These are phyloP conservation scores for Mycosphaerella arachidis DNA, from an alignment of 2,329 filamentous ascomycete genomes.

Conservation along the genomic window DNA sequence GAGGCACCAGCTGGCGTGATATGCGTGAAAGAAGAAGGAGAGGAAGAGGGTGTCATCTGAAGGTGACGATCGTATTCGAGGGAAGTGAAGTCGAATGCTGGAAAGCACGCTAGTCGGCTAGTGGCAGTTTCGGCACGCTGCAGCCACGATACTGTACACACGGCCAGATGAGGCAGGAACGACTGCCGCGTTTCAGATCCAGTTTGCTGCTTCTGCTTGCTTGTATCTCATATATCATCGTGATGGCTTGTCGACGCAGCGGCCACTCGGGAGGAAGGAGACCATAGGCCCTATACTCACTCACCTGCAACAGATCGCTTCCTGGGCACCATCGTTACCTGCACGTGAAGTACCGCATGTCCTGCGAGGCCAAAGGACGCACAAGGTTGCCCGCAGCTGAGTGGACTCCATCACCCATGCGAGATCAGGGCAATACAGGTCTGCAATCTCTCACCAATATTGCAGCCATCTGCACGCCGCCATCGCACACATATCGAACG, in stretches of 20 bases:
- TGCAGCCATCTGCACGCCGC: background rate
- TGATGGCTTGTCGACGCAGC: background rate
- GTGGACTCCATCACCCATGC: slow-evolving; percentile 7
- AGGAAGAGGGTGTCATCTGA: slow-evolving; percentile 12
- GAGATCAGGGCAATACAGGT: slow-evolving; percentile 5
- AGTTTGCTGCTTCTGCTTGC: background rate
- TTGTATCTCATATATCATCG: background rate
- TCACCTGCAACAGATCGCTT: background rate
- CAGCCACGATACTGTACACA: background rate
- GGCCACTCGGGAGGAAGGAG: background rate
- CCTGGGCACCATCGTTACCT: background rate
- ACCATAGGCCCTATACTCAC: background rate
- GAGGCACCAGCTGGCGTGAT: background rate
- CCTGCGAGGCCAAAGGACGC: slow-evolving; percentile 5
- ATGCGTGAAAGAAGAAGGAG: background rate
- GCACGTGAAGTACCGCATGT: slow-evolving; percentile 1
- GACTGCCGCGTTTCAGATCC: background rate
- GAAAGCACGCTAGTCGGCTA: background rate
- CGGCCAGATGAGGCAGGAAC: slow-evolving; percentile 5
- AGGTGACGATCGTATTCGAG: background rate
- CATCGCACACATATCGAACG: background rate
- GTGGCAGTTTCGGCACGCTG: background rate
- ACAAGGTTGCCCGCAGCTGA: slow-evolving; percentile 8
- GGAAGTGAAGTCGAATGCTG: slow-evolving; percentile 1
- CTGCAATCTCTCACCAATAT: slow-evolving; percentile 8